Evolutionary conservation across 1,284 basidiomycete genomes (phyloP), one percentile per base, ranked within the genome.

Genomic region (Microbotryum silenes-acaulis): DNA sequence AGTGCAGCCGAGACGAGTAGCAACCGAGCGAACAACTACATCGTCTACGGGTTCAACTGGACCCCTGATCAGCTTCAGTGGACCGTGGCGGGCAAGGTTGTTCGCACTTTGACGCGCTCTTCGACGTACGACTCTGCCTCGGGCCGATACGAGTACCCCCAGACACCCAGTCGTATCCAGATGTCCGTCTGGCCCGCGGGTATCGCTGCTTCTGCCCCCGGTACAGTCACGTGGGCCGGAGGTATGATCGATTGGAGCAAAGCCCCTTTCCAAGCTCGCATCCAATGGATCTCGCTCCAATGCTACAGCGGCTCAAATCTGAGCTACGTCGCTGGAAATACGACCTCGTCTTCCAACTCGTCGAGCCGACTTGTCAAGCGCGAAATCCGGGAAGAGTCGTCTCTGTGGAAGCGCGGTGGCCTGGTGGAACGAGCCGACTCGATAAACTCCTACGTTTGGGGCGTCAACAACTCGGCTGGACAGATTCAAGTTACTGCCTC

Each of bases 181-280:
- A 60, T 69, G 47, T 67, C 65, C 6, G 63, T 69, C 6, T 69
- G 67, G 67, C 65, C 67, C 12, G 67, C 67, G 1, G 67, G 67
- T 0, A 57, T 67, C 33, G 8, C 7, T 9, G 55, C 55, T 6
- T 46, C 60, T 6, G 0, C 27, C 3, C 20, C 55, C 12, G 65
- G 65, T 12, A 69, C 67, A 4, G 52, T 69, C 57, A 53, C 57
- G 10, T 69, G 67, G 67, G 50, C 67, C 0, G 67, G 67, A 27
- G 67, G 67, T 8, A 49, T 69, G 59, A 69, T 69, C 57, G 63
- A 69, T 49, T 69, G 67, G 65, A 23, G 49, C 7, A 21, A 47
- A 3, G n/a, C 37, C 18, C 50, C 20, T 3, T 68, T 61, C 47
- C 33, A 55, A 3, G 56, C 62, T 9, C 42, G 64, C 52, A 58